Percentiles rank a stretch among this genome's conserved stretches.
Conservation (phyloP, 768 basidiomycete genomes). For the Strobilomyces dryophilus region DNA sequence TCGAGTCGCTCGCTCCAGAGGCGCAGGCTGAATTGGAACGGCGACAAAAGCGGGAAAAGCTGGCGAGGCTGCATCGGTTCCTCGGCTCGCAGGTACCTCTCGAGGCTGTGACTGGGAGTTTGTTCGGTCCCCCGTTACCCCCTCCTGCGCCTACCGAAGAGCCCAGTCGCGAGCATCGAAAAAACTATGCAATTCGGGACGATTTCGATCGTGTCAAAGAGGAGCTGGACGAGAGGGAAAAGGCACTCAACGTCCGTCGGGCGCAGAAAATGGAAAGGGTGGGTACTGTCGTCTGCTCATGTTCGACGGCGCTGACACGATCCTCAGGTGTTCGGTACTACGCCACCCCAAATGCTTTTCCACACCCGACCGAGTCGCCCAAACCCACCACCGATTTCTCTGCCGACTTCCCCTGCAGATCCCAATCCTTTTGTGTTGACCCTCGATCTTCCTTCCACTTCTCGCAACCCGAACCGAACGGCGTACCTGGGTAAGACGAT, state of each 20-base stretch:
- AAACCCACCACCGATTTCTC: constrained; percentile 22
- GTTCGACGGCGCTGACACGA: constrained; percentile 1
- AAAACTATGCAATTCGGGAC: constrained; percentile 45
- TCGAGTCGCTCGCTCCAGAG: constrained; percentile 47
- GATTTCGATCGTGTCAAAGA: constrained; percentile 62
- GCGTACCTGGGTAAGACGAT: constrained; percentile 46
- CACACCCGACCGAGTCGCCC: constrained; percentile 55
- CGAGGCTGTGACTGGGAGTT: constrained; percentile 57
- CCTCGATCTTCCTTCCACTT: constrained; percentile 16
- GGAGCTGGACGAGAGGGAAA: constrained; percentile 68
- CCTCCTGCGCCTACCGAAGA: constrained; percentile 29
- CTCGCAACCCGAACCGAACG: constrained; percentile 45
- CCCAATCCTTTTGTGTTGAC: constrained; percentile 18
- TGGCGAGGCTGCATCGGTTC: constrained; percentile 81
- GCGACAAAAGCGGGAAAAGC: constrained; percentile 65
- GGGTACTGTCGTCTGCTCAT: constrained; percentile 6
- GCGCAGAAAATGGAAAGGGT: constrained; percentile 90
- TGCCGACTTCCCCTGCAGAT: constrained; percentile 19
- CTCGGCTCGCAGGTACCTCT: constrained; percentile 78
- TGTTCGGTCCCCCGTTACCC: constrained; percentile 29
- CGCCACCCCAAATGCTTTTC: constrained; percentile 76
- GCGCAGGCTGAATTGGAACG: constrained; percentile 58
- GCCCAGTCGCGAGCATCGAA: constrained; percentile 37
- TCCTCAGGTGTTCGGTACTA: constrained; percentile 72
- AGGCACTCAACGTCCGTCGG: constrained; percentile 73